Base-by-base conservation (phyloP, 2,329 filamentous ascomycete genomes). In the Botrytis aclada region DNA sequence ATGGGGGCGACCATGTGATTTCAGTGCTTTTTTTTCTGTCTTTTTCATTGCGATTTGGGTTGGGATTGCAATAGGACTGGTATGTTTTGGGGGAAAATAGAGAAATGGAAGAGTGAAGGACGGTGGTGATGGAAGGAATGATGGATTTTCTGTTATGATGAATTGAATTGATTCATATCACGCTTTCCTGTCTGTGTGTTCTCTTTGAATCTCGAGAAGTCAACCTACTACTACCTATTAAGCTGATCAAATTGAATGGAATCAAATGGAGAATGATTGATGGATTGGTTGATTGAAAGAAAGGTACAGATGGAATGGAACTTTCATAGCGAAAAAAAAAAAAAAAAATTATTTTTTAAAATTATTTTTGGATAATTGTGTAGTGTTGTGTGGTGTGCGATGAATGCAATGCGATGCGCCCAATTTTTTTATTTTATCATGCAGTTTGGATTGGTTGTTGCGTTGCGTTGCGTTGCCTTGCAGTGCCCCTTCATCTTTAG, bases 91-190 rank as follows among this genome's bases (percentile, higher is more conserved):
- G 63, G 47, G 18, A 56, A 41, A 56, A 32, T 67, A 41, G 65
- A 56, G 47, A 67, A 67, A 18, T 32, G 47, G 18, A n/a, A 56
- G 47, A 41, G 45, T 56, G 47, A n/a, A 32, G 25, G 34, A 67
- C 54, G 65, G 45, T 34, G 65, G 10, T 16, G 34, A 18, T 56
- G 65, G 32, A n/a, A 25, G 47, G n/a, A 56, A 39, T 16, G 65
- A 54, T 25, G 47, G 47, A n/a, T 56, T 18, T 41, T 16, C 18
- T 62, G 60, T 41, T 56, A 56, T 67, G 65, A 67, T 56, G 54
- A 51, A 67, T 67, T 67, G 65, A 41, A 56, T 43, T n/a, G 34
- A 67, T 34, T 67, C 65, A 67, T 67, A 56, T 18, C 39, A 54
- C 34, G 37, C 22, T 54, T 29, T 54, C 22, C 45, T 54, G 47